Evolutionary conservation across 169 alveolate species (phyloP), one percentile per base, ranked within the genome.

Genomic region (Cryptosporidium ubiquitum): DNA sequence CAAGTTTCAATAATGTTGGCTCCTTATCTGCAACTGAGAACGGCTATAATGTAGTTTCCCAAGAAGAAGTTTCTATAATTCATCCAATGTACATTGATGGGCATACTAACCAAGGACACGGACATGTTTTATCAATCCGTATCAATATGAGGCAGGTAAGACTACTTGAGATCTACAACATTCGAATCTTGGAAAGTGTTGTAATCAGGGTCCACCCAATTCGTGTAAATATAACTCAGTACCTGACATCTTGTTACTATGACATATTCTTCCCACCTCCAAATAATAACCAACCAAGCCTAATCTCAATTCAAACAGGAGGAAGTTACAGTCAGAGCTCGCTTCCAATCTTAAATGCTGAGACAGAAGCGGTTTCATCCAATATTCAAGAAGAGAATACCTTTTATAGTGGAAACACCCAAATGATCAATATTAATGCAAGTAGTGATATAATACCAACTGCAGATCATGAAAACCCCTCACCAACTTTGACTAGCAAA

Each of bases 41-140:
- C 37, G 9, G 37, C 18, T 9, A 44, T 29, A 44, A 49, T 29
- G 68, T 47, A 58, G 42, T 14, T 40, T 4, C 74, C 12, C 64
- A 64, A 7, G 89, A 79, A 61, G 47, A 79, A 5, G 51, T 79
- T 20, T 66, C 89, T 31, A 29, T 79, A 61, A 64, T 79, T 44
- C 40, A 35, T 58, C 89, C 89, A 23, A 58, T 79, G 69, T 61
- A 79, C 16, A 61, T 79, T 10, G 89, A 79, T 44, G 89, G 89
- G 23, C 89, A 79, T 29, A 79, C 89, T 9, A 61, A 18, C 33
- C 51, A 61, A 18, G 89, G 89, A 1, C 89, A 79, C 40, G 75
- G 89, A 0, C 75, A 79, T 79, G 79, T 79, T 42, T 61, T 79
- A 35, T 79, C 89, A 40, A 58, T 79, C 37, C 51, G 89, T 57